Evolutionary conservation across 2,329 filamentous ascomycete species (phyloP), one percentile per base, ranked within the genome.

Genomic region (Didymella keratinophila): DNA sequence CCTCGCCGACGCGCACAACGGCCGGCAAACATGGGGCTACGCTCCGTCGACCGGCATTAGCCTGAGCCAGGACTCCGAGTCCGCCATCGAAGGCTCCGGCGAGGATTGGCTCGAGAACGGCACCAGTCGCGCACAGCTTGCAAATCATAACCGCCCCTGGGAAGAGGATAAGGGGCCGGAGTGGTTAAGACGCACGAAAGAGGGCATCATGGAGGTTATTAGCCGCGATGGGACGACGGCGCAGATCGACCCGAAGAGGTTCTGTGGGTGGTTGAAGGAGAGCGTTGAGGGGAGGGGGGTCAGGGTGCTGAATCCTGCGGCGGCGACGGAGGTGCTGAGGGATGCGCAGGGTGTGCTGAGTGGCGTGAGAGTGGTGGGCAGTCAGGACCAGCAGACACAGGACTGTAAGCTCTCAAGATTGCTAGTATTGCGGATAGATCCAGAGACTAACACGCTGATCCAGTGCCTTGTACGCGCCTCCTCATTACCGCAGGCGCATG

Each of bases 401-500:
- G 81, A 83, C 67, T 79, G 75, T 2, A 78, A 84, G 42, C 70
- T 39, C 30, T 0, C 23, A 21, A 9, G n/a, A 12, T n/a, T 14
- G n/a, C 30, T 14, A 11, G 28, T 7, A 11, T 4, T 20, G 23
- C 12, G 14, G 3, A 23, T 23, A 9, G 5, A 3, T 11, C 3
- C 37, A 23, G 18, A 10, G 18, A 39, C 70, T 72, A 56, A 73
- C 58, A 37, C 58, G 39, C 23, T 20, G 2, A 20, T 7, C 21
- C 54, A 78, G 77, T 93, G 2, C 82, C 87, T 0, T 91, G 89
- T 68, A 85, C 83, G 0, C 84, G 85, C 11, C 72, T 94, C 23
- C 78, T 93, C 16, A 82, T 94, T 59, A 79, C 89, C 0, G 84
- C 89, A 0, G 91, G 91, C 3, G 84, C 87, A 3, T 94, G 91